These are phyloP conservation scores for Whalleya microplaca DNA, from an alignment of 2,329 filamentous ascomycete genomes.

Conservation along the genomic window DNA sequence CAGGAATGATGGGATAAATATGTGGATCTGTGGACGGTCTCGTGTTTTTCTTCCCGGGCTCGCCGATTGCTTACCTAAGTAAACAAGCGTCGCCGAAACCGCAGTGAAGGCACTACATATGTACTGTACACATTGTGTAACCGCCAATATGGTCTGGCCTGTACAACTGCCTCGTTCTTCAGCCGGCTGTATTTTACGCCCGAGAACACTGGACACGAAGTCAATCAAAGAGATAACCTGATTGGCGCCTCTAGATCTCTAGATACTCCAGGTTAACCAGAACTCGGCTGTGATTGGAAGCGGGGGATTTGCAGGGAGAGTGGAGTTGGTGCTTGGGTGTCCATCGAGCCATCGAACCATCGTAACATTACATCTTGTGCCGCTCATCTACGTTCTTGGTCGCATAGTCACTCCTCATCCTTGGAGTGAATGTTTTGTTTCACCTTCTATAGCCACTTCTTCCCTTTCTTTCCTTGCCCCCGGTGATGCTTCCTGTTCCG, in stretches of 20 bases:
- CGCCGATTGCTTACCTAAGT: not conserved
- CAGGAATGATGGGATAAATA: not conserved
- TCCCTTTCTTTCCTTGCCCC: not conserved
- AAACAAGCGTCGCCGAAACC: not conserved
- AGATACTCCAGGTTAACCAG: conserved; percentile 13
- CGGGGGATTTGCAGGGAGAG: conserved; percentile 12
- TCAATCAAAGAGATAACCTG: not conserved
- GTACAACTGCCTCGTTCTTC: conserved; percentile 1
- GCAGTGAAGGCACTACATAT: conserved; percentile 20
- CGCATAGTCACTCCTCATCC: conserved; percentile 8
- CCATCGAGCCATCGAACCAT: conserved; percentile 17
- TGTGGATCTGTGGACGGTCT: not conserved
- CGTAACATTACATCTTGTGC: conserved; percentile 12
- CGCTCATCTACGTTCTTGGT: conserved; percentile 17
- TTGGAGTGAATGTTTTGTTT: conserved; percentile 12
- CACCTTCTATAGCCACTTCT: conserved; percentile 3
- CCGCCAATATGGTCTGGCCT: not conserved
- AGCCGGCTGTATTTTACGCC: conserved; percentile 21
- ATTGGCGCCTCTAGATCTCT: conserved; percentile 20
- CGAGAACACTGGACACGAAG: not conserved
- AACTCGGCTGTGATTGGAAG: conserved; percentile 4
- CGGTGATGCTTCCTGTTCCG: conserved; percentile 10
- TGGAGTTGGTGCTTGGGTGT: conserved; percentile 14
- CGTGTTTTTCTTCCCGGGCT: not conserved
- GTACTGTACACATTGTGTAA: conserved; percentile 16